Conservation (phyloP, 495 filamentous ascomycete species). For the Pyrenula massariospora region DNA sequence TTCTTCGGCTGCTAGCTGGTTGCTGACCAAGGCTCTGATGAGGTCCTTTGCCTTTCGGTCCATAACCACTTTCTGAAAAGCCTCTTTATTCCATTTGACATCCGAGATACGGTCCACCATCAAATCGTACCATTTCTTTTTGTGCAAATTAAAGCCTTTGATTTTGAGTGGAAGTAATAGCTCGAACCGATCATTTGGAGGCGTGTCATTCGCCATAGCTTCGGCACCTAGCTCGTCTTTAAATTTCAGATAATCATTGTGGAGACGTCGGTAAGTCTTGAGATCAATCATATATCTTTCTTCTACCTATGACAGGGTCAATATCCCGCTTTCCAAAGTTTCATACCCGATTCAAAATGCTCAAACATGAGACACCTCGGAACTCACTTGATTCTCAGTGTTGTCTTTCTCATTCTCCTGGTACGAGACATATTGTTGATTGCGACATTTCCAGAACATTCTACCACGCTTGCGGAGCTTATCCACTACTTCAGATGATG, state of each 20-base stretch:
- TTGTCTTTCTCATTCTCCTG: conserved; percentile 4
- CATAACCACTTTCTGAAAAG: conserved; percentile 45
- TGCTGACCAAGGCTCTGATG: conserved; percentile 37
- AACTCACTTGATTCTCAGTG: conserved; percentile 4
- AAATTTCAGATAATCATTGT: conserved; percentile 32
- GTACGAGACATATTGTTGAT: conserved; percentile 9
- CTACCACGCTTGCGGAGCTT: conserved; percentile 7
- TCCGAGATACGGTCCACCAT: conserved; percentile 22
- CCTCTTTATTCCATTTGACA: conserved; percentile 38
- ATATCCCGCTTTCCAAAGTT: no score
- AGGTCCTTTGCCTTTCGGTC: conserved; percentile 38
- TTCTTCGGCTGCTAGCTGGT: conserved; percentile 11
- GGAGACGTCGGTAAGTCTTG: conserved; percentile 9
- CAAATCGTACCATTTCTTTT: conserved; percentile 31
- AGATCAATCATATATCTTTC: conserved; percentile 14
- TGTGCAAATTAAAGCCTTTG: conserved; percentile 20
- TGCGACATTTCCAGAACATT: conserved; percentile 11
- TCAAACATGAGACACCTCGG: no score
- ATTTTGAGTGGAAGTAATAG: conserved; percentile 19
- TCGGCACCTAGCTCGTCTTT: conserved; percentile 4
- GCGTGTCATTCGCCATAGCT: conserved; percentile 1
- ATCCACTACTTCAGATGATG: conserved; percentile 1
- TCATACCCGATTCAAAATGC: no score
- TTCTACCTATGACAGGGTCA: conserved; percentile 1
- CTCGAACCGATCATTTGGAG: conserved; percentile 8